Evolutionary conservation across 176 grass and related monocot genomes (phyloP).

Genomic region (Typha latifolia): DNA sequence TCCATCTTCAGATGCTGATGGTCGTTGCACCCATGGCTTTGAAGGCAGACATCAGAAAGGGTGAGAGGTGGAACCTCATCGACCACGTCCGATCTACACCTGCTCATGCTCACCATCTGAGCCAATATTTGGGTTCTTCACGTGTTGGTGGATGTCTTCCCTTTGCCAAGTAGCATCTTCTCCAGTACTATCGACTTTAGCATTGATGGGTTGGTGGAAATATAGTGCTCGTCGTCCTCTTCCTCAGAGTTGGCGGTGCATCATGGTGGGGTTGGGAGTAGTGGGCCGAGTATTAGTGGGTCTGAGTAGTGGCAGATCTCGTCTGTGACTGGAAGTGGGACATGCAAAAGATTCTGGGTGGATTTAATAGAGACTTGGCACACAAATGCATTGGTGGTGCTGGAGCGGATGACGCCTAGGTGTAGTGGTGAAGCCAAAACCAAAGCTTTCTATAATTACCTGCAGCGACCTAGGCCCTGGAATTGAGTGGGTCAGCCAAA

Average conservation of each 20-base stretch:
- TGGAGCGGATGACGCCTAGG: too few relatives aligned
- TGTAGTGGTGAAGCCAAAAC: too few relatives aligned
- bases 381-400: too few relatives aligned
- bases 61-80: slow-evolving; percentile 12
- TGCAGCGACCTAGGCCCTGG: too few relatives aligned
- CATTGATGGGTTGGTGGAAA: slow-evolving; percentile 11
- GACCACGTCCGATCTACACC: slow-evolving; percentile 15
- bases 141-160: slow-evolving; percentile 15
- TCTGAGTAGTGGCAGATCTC: too few relatives aligned
- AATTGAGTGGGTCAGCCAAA: too few relatives aligned
- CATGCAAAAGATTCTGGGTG: too few relatives aligned
- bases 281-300: too few relatives aligned
- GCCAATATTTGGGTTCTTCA: slow-evolving; percentile 25
- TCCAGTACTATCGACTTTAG: slow-evolving; percentile 2
- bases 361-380: too few relatives aligned
- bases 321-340: too few relatives aligned
- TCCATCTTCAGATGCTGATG: slow-evolving; percentile 24
- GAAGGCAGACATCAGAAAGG: slow-evolving; percentile 1
- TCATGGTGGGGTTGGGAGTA: background rate
- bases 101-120: slow-evolving; percentile 20
- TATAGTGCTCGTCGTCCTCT: slow-evolving; percentile 5
- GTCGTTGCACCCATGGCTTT: slow-evolving; percentile 9
- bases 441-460: too few relatives aligned
- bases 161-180: background rate
- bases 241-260: slow-evolving; percentile 16